Base-by-base conservation (phyloP, 495 filamentous ascomycete species). In the Penicillium subrubescens region DNA sequence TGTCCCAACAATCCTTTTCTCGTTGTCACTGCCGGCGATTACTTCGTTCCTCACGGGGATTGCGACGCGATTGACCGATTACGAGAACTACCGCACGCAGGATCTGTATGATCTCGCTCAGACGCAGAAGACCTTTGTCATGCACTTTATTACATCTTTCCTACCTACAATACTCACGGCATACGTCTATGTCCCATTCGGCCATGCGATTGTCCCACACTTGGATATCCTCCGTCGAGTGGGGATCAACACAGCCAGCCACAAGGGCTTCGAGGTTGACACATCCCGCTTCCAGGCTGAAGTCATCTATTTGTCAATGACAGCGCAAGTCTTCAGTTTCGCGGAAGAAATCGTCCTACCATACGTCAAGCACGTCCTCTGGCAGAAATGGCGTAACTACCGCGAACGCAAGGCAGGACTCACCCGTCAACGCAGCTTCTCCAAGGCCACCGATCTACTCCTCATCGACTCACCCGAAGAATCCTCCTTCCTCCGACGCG, bases 91-190 rank as follows among this genome's bases (percentile, higher is more conserved):
- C 77, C 90, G 94, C 66, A 97, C 92, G 0, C 81, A 87, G 29
- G 91, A 92, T 62, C 83, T 87, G 19, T 92, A 97, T 68, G 88
- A 95, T 63, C 82, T 88, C 4, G 88, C 93, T 1, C 86, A 97
- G 69, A 93, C 93, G 3, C 84, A 88, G 60, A 99, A 99, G 78
- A 88, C 93, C 14, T 97, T 99, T 70, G 86, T 97, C 17, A 84
- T 99, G 72, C 96, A 97, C 79, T 96, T 97, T 73, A 95, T 99
- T 75, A 97, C 92, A 17, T 93, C 94, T 0, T 99, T 97, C 72
- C 85, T 97, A 5, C 90, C 92, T 0, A 90, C 97, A 35, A 89
- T 97, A 74, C 82, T 99, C 4, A 98, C 94, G 0, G 93, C 95
- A 3, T 99, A 97, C 69, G 87, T 98, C 57, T 99, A 99, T 66